Conservation (phyloP, 805 yeast species). For the Pichia phayaonensis region DNA sequence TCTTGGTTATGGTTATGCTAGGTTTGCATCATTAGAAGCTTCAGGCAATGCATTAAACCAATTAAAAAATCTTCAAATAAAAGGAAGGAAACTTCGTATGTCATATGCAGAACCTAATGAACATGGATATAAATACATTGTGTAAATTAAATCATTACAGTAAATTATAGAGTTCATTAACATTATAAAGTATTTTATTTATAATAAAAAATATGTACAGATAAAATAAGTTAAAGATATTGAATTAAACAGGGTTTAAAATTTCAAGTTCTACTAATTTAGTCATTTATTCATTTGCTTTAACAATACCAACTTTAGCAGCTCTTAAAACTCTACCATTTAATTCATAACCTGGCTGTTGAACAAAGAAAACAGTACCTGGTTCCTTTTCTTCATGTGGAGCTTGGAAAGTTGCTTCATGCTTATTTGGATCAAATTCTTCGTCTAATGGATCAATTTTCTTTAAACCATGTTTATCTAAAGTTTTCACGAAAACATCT, state of each 20-base stretch:
- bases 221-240: not conserved
- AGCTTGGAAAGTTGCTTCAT: constrained; percentile 87
- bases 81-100: constrained; percentile 36
- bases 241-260: not conserved
- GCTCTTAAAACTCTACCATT: constrained; percentile 88
- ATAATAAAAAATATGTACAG: constrained; percentile 1
- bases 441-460: constrained; percentile 82
- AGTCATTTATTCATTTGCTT: constrained; percentile 37
- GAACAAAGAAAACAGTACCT: constrained; percentile 88
- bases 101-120: constrained; percentile 20
- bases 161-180: not conserved
- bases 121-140: constrained; percentile 21
- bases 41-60: constrained; percentile 40
- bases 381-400: constrained; percentile 85
- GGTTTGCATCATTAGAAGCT: constrained; percentile 38
- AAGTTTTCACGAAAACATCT: constrained; percentile 76
- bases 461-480: constrained; percentile 68
- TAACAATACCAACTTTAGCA: constrained; percentile 92
- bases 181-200: not conserved
- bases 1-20: constrained; percentile 55
- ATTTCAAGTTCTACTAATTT: constrained; percentile 11
- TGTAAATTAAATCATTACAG: constrained; percentile 9
- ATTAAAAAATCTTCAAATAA: constrained; percentile 35
- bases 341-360: constrained; percentile 80
- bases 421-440: constrained; percentile 81